Evolutionary conservation across 148 eudicot species (phyloP).

Genomic region (Cornus kousa): DNA sequence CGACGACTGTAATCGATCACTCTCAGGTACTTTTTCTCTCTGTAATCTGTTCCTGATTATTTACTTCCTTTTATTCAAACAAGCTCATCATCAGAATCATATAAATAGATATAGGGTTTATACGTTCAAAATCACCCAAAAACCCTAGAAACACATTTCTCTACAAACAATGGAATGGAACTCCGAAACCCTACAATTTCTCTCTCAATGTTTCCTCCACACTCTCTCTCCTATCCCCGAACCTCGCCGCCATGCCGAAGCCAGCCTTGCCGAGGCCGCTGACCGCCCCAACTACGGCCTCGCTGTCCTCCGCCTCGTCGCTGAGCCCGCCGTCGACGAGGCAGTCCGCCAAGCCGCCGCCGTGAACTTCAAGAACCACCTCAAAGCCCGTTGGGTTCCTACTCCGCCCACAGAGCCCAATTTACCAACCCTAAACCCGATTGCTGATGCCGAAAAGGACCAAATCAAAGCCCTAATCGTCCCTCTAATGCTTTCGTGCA

Average conservation of each 20-base stretch:
- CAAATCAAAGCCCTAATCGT: constrained; percentile 78
- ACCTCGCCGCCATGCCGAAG: constrained; percentile 82
- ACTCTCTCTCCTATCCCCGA: constrained; percentile 76
- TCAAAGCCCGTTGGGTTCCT: constrained; percentile 66
- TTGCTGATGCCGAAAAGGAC: constrained; percentile 65
- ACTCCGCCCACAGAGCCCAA: constrained; percentile 27
- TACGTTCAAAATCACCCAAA: background rate
- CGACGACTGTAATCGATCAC: background rate
- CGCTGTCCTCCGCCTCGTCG: constrained; percentile 78
- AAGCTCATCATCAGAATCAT: background rate
- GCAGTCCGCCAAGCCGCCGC: constrained; percentile 79
- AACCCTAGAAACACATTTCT: constrained; percentile 21
- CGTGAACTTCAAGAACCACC: constrained; percentile 86
- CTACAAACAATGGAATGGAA: constrained; percentile 51
- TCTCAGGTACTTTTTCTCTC: background rate
- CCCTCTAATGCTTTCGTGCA: constrained; percentile 63
- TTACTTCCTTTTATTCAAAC: too few species aligned
- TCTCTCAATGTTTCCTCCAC: constrained; percentile 76
- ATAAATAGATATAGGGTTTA: background rate
- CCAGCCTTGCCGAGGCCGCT: constrained; percentile 58
- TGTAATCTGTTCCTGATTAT: background rate
- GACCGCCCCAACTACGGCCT: constrained; percentile 68
- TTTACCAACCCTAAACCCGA: constrained; percentile 26
- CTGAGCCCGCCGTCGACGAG: constrained; percentile 59
- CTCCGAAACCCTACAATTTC: constrained; percentile 60